Evolutionary conservation across 2,329 filamentous ascomycete species (phyloP).

Genomic region (Apiospora saccharicola): DNA sequence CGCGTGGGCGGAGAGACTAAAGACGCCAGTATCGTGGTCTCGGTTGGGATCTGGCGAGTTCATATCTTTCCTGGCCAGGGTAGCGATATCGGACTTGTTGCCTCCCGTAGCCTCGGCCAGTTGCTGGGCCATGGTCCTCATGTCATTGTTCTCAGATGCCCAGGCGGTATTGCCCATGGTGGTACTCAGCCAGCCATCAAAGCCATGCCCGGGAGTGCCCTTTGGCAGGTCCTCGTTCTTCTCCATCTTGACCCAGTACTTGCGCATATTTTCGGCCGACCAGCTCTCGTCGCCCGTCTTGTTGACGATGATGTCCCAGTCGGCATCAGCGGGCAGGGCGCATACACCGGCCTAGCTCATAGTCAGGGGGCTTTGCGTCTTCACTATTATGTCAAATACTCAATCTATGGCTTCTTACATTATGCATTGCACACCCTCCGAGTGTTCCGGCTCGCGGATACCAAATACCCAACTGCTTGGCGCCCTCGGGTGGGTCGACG

Average conservation of each 20-base stretch:
- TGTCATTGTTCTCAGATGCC: constrained; percentile 31
- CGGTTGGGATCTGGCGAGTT: constrained; percentile 38
- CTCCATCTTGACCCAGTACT: constrained; percentile 39
- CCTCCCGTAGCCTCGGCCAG: constrained; percentile 37
- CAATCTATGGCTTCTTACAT: constrained; percentile 24
- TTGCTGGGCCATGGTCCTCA: constrained; percentile 34
- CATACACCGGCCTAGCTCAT: constrained; percentile 34
- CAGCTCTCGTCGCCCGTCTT: constrained; percentile 40
- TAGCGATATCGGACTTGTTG: constrained; percentile 31
- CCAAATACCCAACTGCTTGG: constrained; percentile 42
- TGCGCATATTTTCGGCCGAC: constrained; percentile 38
- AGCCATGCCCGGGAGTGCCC: constrained; percentile 39
- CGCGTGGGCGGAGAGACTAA: constrained; percentile 37
- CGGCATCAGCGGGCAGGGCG: constrained; percentile 40
- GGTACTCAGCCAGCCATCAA: constrained; percentile 39
- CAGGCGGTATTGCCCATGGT: constrained; percentile 39
- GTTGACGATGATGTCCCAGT: constrained; percentile 41
- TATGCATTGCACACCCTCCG: constrained; percentile 45
- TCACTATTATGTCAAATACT: constrained; percentile 15
- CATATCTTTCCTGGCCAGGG: constrained; percentile 31
- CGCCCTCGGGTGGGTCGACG: constrained; percentile 41
- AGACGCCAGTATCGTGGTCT: constrained; percentile 39
- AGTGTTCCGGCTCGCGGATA: constrained; percentile 46
- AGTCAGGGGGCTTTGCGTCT: background rate
- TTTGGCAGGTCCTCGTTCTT: constrained; percentile 39